Percentiles rank a stretch among this genome's conserved stretches.
These are phyloP conservation scores for Rhamnella rubrinervis DNA, from an alignment of 331 rosid genomes.

Conservation along the genomic window DNA sequence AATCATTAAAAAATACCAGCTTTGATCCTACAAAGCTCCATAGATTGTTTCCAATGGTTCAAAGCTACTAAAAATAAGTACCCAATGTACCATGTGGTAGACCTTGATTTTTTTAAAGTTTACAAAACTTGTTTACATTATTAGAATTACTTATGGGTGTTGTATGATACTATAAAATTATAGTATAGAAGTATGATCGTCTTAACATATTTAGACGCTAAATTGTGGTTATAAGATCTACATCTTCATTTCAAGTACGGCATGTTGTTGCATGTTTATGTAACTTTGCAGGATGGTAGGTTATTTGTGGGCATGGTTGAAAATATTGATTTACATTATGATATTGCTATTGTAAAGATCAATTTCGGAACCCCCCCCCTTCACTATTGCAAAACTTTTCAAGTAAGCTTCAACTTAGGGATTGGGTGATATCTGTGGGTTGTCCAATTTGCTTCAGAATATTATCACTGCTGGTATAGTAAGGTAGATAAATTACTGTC, in stretches of 20 bases:
- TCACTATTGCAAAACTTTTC: too few relatives aligned
- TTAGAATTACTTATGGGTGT: too few relatives aligned
- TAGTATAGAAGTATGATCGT: background rate
- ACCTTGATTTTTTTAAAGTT: too few relatives aligned
- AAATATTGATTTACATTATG: slow-evolving; percentile 78
- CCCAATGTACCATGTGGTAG: too few relatives aligned
- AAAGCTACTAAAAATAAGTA: too few relatives aligned
- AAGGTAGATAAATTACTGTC: slow-evolving; percentile 41
- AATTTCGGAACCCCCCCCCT: too few relatives aligned
- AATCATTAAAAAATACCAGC: too few relatives aligned
- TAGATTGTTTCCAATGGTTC: too few relatives aligned
- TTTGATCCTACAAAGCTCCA: too few relatives aligned
- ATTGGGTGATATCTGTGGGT: slow-evolving; percentile 85
- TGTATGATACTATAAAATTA: too few relatives aligned
- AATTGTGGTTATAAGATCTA: background rate
- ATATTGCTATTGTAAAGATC: too few relatives aligned
- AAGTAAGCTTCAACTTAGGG: slow-evolving; percentile 82
- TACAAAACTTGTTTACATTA: too few relatives aligned
- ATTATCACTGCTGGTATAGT: slow-evolving; percentile 92
- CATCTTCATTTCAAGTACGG: background rate
- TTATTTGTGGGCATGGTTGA: slow-evolving; percentile 72
- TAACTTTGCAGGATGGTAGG: slow-evolving; percentile 89
- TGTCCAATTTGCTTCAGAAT: slow-evolving; percentile 84
- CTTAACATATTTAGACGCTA: background rate
- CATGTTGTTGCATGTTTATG: slow-evolving; percentile 51